A percentile compares a stretch with the other conserved stretches of the same genome.
Evolutionary conservation across 2,329 filamentous ascomycete species (phyloP).

Genomic region (Cadophora luteo-olivacea): DNA sequence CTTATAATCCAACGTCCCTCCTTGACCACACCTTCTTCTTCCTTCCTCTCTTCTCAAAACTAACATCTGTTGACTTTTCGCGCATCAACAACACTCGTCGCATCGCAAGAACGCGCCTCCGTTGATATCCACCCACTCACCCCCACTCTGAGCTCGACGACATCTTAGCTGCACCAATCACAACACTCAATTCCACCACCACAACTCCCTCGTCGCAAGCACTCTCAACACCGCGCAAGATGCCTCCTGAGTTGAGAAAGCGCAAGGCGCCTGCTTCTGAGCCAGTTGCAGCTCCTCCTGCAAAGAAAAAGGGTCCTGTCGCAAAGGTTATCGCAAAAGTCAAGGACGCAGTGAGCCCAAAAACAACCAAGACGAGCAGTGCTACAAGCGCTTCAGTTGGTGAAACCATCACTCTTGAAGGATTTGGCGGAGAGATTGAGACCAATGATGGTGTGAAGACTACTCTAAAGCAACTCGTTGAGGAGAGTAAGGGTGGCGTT

Average conservation of each 20-base stretch:
- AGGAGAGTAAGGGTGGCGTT: conserved; percentile 83
- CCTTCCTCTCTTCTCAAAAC: conserved; percentile 3
- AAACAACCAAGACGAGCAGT: conserved; percentile 41
- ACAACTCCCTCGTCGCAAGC: conserved; percentile 22
- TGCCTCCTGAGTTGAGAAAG: conserved; percentile 67
- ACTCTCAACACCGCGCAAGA: conserved; percentile 41
- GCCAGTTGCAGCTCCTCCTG: conserved; percentile 53
- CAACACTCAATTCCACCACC: conserved; percentile 27
- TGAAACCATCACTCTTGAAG: conserved; percentile 61
- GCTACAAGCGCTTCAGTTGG: conserved; percentile 50
- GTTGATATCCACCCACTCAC: conserved; percentile 20
- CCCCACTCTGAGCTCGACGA: conserved; percentile 4
- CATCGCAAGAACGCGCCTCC: conserved; percentile 4
- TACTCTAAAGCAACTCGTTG: conserved; percentile 79
- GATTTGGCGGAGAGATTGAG: conserved; percentile 76
- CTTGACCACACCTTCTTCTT: conserved; percentile 25
- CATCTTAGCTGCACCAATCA: conserved; percentile 34
- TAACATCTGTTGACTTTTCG: neutral
- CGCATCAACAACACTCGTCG: conserved; percentile 6
- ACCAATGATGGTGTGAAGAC: conserved; percentile 85
- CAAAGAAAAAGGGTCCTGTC: conserved; percentile 53
- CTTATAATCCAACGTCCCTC: conserved; percentile 41
- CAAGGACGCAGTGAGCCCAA: conserved; percentile 43
- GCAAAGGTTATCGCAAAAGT: conserved; percentile 50
- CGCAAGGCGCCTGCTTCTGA: conserved; percentile 60